Evolutionary conservation across 805 yeast species (phyloP).

Genomic region (Grigorovia transvaalensis): DNA sequence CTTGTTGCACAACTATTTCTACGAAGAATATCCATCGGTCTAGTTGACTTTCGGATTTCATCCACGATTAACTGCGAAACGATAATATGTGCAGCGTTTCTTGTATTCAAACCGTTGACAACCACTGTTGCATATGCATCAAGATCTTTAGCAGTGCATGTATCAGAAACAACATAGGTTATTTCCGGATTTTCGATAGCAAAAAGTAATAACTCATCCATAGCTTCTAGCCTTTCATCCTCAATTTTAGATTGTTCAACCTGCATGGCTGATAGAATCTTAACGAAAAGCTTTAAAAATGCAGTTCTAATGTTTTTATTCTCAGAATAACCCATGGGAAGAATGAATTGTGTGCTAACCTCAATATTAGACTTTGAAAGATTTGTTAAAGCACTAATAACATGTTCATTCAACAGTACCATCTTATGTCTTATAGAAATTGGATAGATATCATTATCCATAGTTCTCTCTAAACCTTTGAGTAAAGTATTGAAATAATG

Average conservation of each 20-base stretch:
- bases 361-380: slow-evolving; percentile 63
- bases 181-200: slow-evolving; percentile 34
- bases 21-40: slow-evolving; percentile 65
- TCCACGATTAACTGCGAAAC: slow-evolving; percentile 46
- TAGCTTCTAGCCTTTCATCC: slow-evolving; percentile 15
- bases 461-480: slow-evolving; percentile 33
- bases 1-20: slow-evolving; percentile 78
- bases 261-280: slow-evolving; percentile 38
- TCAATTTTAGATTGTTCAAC: slow-evolving; percentile 22
- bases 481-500: slow-evolving; percentile 56
- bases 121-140: slow-evolving; percentile 61
- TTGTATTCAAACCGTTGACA: slow-evolving; percentile 41
- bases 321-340: slow-evolving; percentile 69
- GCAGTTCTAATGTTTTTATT: slow-evolving; percentile 57
- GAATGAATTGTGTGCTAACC: slow-evolving; percentile 63
- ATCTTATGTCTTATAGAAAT: slow-evolving; percentile 42
- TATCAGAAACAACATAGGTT: slow-evolving; percentile 42
- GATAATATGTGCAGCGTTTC: slow-evolving; percentile 35
- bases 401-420: slow-evolving; percentile 47
- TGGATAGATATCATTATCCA: slow-evolving; percentile 28
- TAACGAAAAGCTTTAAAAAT: slow-evolving; percentile 67
- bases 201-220: slow-evolving; percentile 23
- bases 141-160: slow-evolving; percentile 60
- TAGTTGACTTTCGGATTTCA: slow-evolving; percentile 51
- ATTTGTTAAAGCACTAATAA: slow-evolving; percentile 56